Base-by-base conservation (phyloP, 805 yeast species). In the Yarrowia deformans region DNA sequence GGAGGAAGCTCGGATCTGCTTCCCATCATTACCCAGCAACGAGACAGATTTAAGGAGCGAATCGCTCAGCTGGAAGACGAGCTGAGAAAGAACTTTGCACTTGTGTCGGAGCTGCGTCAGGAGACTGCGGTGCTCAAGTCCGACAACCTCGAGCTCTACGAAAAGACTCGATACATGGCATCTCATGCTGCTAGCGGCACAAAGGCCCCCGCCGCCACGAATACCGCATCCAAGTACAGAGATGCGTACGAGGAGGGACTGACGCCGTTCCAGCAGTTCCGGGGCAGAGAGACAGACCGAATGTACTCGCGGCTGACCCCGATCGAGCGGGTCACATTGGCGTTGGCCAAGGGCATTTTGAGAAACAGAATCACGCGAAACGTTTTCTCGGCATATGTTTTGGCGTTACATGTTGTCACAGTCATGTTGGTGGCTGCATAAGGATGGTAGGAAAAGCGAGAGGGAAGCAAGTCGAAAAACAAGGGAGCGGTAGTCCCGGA, bases 1-100 rank as follows among this genome's bases (percentile, higher is more conserved):
- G 73, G 71, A 8, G 86, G 84, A 67, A 75, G 82, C n/a, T 71
- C 74, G 8, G 13, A 84, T 87, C 4, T 93, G 37, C 78, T 94
- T 64, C 96, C 97, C 0, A 92, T 94, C 67, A 87, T 95, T 37
- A 93, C 97, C 14, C 93, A 94, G 75, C 99, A 94, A 80, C 87
- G 99, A 77, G 99, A 94, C 78, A 82, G 99, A 71, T 93, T 93
- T 82, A 87, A 96, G 74, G 84, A 86, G n/a, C 84, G 92, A 68
- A 91, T 90, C 74, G 85, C 85, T 69, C 97, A 91, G 76, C 83
- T 95, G 68, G 98, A 94, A 77, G 90, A 90, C 69, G 97, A 92
- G 74, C 74, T 88, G 46, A 87, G 90, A 76, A 85, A 85, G 72
- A 87, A 85, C 71, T 82, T 82, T 66, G 76, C 79, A 23, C 81